Conservation (phyloP, 371 early-diverging fungal genomes). For the Mortierella sp. region DNA sequence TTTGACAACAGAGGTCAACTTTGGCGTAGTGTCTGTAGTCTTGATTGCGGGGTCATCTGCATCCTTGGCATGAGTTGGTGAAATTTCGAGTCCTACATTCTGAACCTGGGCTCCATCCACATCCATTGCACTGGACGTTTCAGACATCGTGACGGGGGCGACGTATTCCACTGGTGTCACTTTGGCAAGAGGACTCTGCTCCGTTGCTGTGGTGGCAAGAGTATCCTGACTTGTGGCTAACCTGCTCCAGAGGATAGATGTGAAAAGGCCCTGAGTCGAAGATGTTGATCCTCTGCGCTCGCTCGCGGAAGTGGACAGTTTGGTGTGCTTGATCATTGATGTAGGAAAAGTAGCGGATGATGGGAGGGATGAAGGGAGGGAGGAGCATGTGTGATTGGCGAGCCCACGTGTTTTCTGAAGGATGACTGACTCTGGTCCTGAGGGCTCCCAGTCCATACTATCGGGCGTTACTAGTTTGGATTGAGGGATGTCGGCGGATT, state of each 20-base stretch:
- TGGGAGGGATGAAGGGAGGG: constrained; percentile 34
- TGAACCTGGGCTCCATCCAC: not conserved
- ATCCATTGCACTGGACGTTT: not conserved
- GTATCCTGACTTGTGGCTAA: constrained; percentile 29
- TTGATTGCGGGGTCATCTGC: constrained; percentile 8
- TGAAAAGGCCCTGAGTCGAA: constrained; percentile 29
- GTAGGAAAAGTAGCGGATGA: constrained; percentile 35
- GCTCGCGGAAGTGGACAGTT: not conserved
- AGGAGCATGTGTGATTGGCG: not conserved
- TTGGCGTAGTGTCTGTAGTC: not conserved
- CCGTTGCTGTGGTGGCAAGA: not conserved
- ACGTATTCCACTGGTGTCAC: not conserved
- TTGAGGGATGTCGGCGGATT: not conserved
- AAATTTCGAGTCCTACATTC: constrained; percentile 9
- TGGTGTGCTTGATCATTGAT: constrained; percentile 33
- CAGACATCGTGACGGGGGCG: not conserved
- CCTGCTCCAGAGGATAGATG: constrained; percentile 35
- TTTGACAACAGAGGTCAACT: not conserved
- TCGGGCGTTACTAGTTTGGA: not conserved
- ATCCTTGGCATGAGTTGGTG: constrained; percentile 16
- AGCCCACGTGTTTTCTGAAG: constrained; percentile 10
- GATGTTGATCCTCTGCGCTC: constrained; percentile 33
- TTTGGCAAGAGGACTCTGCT: not conserved
- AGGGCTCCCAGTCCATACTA: constrained; percentile 47
- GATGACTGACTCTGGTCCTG: constrained; percentile 37